Percentiles rank a stretch among this genome's conserved stretches.
Conservation (phyloP, 208 protist genomes). For the Leishmania mexicana region DNA sequence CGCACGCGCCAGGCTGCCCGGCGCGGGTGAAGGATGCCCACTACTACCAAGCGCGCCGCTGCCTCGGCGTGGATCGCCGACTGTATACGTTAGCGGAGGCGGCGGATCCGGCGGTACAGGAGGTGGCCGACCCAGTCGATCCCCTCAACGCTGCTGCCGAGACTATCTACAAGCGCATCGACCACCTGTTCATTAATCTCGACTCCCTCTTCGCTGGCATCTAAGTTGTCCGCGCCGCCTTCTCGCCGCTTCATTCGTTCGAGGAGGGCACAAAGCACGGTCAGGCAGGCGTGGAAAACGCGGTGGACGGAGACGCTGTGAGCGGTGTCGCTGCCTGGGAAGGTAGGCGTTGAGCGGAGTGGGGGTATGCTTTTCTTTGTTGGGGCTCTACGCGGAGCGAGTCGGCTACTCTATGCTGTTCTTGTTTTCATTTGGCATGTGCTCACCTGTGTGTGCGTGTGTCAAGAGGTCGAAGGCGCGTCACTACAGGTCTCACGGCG, state of each 20-base stretch:
- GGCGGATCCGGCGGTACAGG: constrained; percentile 49
- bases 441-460: background rate
- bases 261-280: background rate
- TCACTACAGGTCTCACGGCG: background rate
- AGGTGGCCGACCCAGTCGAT: constrained; percentile 62
- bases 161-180: constrained; percentile 86
- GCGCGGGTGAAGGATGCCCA: constrained; percentile 65
- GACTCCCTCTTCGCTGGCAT: constrained; percentile 56
- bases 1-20: constrained; percentile 72
- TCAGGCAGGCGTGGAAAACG: background rate
- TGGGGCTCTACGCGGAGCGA: background rate
- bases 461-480: background rate
- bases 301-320: background rate
- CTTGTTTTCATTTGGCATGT: background rate
- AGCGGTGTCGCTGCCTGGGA: background rate
- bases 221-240: constrained; percentile 7
- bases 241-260: background rate
- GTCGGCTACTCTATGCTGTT: background rate
- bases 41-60: constrained; percentile 63
- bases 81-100: constrained; percentile 73
- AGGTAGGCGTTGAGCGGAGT: background rate
- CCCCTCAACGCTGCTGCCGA: constrained; percentile 68
- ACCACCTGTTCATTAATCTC: constrained; percentile 81
- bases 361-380: background rate
- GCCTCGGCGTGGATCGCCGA: constrained; percentile 59